Percentiles rank a stretch among this genome's conserved stretches.
Evolutionary conservation across 2,329 filamentous ascomycete species (phyloP).

Genomic region (Dothideomycetes sp.): DNA sequence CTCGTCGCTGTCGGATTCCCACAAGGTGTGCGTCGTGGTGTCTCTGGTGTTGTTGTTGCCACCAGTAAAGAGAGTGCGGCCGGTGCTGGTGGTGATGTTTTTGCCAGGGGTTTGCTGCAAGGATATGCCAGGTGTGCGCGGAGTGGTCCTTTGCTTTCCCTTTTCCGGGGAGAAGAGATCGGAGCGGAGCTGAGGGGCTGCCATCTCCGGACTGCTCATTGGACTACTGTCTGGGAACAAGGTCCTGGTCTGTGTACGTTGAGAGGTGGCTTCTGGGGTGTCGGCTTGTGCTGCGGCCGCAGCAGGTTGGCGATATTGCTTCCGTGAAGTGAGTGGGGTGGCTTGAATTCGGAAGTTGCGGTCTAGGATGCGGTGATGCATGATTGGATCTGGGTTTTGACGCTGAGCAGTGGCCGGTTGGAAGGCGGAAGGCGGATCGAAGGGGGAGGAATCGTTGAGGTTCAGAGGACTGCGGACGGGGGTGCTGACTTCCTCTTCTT

Average conservation of each 20-base stretch:
- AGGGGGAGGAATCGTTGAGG: slow-evolving; percentile 36
- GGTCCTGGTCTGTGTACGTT: slow-evolving; percentile 11
- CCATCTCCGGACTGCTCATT: slow-evolving; percentile 52
- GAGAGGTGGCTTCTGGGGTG: slow-evolving; percentile 28
- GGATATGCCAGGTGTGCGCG: slow-evolving; percentile 71
- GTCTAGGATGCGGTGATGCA: slow-evolving; percentile 83
- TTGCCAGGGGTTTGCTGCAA: slow-evolving; percentile 58
- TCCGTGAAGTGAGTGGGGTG: slow-evolving; percentile 60
- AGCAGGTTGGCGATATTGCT: slow-evolving; percentile 24
- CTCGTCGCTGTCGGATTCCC: slow-evolving; percentile 64
- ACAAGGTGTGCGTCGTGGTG: slow-evolving; percentile 44
- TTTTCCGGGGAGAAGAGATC: slow-evolving; percentile 55
- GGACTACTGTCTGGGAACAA: slow-evolving; percentile 30
- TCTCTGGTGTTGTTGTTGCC: slow-evolving; percentile 19
- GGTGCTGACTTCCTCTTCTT: slow-evolving; percentile 14
- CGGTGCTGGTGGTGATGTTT: slow-evolving; percentile 25
- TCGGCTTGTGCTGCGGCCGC: slow-evolving; percentile 12
- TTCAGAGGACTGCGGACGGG: slow-evolving; percentile 4
- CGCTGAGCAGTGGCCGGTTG: slow-evolving; percentile 26
- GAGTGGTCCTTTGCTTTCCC: slow-evolving; percentile 23
- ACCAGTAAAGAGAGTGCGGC: slow-evolving; percentile 23
- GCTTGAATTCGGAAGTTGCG: slow-evolving; percentile 92
- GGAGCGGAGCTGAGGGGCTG: slow-evolving; percentile 70
- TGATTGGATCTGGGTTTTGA: slow-evolving; percentile 57
- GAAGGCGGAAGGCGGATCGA: slow-evolving; percentile 33